These are phyloP conservation scores for Geotrichum klebahnii DNA, from an alignment of 1,139 yeast species.

Conservation along the genomic window DNA sequence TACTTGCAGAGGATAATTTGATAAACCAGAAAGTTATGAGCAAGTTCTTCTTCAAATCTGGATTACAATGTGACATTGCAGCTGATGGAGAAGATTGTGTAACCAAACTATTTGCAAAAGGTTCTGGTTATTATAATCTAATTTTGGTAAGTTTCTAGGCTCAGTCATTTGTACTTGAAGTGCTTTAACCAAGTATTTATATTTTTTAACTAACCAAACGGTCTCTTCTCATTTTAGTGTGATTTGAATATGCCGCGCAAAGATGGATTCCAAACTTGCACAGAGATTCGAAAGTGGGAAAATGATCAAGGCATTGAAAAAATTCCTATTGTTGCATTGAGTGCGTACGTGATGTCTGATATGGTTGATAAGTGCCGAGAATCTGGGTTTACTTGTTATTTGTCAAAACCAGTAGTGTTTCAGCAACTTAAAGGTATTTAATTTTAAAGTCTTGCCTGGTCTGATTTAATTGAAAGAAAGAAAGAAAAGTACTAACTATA, in stretches of 20 bases:
- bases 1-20: constrained; percentile 82
- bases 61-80: constrained; percentile 67
- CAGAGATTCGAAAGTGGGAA: constrained; percentile 74
- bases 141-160: constrained; percentile 43
- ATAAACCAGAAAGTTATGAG: constrained; percentile 86
- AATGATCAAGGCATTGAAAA: constrained; percentile 48
- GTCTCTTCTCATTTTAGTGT: constrained; percentile 43
- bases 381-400: constrained; percentile 75
- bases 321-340: constrained; percentile 72
- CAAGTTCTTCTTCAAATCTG: constrained; percentile 69
- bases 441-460: background rate
- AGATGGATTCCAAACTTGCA: constrained; percentile 81
- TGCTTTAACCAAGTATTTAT: background rate
- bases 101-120: constrained; percentile 45
- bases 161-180: background rate
- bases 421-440: constrained; percentile 29
- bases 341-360: constrained; percentile 83
- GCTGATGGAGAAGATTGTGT: constrained; percentile 68
- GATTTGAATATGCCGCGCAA: constrained; percentile 84
- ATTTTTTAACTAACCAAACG: background rate
- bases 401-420: constrained; percentile 57
- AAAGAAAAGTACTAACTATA: background rate
- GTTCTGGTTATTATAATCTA: constrained; percentile 50
- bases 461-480: background rate
- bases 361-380: constrained; percentile 69